Evolutionary conservation across 2,329 filamentous ascomycete genomes (phyloP), one percentile per base, ranked within the genome.

Genomic region (Lachnellula hyalina): DNA sequence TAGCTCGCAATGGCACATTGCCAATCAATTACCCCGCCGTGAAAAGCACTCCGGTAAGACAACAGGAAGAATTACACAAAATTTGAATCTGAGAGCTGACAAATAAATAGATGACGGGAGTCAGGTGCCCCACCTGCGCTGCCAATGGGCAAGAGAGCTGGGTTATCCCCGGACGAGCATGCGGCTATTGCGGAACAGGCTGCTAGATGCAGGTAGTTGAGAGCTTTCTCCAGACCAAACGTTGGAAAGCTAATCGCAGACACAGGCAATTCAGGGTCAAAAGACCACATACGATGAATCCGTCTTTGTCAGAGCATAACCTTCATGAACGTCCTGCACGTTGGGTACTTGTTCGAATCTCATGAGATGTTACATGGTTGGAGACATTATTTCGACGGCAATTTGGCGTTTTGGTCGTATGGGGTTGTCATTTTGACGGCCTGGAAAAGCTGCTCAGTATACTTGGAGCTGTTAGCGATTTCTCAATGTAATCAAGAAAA

Each of bases 151-250:
- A 75, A 57, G 79, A 81, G 62, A 76, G 78, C 44, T 82, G 79
- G 79, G 79, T 82, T 23, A 78, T 80, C 57, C 78, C 77, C 34
- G 79, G 79, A 51, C 74, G 76, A 54, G 70, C 70, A 49, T 82
- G 79, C 63, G 74, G 74, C 34, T 74, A 76, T 60, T 80, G 77
- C 66, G 77, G 77, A 49, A 78, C 77, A 23, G 52, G 41, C 28
- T 66, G 64, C 46, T 66, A 61, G 47, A 51, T 28, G 21, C 19
- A 44, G 40, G 57, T 58, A 61, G 7, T 9, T 44, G 45, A 42
- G 42, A 51, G 19, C 34, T 36, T 45, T 41, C 44, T 35, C 36
- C 23, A 21, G 9, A 36, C 34, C 9, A 6, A 7, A 21, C 34
- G 21, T 41, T 15, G 25, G 28, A 51, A 51, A 52, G 47, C 41